phyloP scores from a whole-genome alignment of 2,329 filamentous ascomycete genomes.

The Scytalidium lignicola region DNA sequence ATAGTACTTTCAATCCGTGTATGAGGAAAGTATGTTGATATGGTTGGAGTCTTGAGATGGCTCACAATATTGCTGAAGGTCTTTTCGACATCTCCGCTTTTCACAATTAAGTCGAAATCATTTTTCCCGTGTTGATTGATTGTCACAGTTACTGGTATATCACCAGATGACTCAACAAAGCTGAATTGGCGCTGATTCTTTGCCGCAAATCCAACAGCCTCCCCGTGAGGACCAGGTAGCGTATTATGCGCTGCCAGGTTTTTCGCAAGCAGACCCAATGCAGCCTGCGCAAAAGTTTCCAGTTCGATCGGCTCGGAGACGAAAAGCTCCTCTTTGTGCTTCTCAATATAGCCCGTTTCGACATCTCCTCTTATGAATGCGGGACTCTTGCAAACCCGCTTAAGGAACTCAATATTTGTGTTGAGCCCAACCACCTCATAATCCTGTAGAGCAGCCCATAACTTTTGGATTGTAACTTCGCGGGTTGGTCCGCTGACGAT shows the following conservation, averaged over 20 bases:
- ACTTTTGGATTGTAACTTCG: slow-evolving; percentile 74
- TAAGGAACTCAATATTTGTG: slow-evolving; percentile 96
- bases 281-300: slow-evolving; percentile 82
- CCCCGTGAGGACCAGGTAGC: slow-evolving; percentile 34
- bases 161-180: slow-evolving; percentile 12
- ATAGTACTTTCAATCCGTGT: slow-evolving; percentile 77
- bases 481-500: slow-evolving; percentile 81
- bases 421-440: slow-evolving; percentile 91
- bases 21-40: slow-evolving; percentile 76
- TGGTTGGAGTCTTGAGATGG: slow-evolving; percentile 37
- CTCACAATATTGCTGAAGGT: slow-evolving; percentile 37
- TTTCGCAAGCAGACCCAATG: slow-evolving; percentile 64
- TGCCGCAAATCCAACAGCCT: slow-evolving; percentile 45
- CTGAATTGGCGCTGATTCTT: slow-evolving; percentile 20
- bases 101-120: slow-evolving; percentile 37
- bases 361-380: slow-evolving; percentile 85
- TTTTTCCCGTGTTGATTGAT: slow-evolving; percentile 26
- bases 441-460: slow-evolving; percentile 72
- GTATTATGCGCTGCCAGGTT: slow-evolving; percentile 28
- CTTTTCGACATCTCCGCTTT: slow-evolving; percentile 38
- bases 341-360: slow-evolving; percentile 94
- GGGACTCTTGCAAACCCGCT: slow-evolving; percentile 73
- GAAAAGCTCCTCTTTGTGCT: slow-evolving; percentile 78
- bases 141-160: slow-evolving; percentile 13
- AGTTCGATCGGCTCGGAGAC: slow-evolving; percentile 52